These are phyloP conservation scores for Mycena amicta DNA, from an alignment of 768 basidiomycete genomes.

Conservation along the genomic window DNA sequence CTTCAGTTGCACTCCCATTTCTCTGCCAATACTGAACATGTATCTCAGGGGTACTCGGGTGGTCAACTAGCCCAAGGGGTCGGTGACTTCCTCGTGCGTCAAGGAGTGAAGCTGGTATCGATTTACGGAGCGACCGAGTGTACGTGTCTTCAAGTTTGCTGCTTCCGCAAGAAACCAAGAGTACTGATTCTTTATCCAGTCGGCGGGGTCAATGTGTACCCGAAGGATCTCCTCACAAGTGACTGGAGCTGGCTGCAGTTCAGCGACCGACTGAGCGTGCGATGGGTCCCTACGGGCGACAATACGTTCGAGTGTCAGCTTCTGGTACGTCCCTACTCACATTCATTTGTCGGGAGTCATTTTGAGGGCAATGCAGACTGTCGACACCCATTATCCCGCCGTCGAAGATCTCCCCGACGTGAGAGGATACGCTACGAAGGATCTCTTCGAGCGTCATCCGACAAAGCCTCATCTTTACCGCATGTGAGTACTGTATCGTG, in stretches of 20 bases:
- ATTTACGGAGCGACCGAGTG: slow-evolving; percentile 42
- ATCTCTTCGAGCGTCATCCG: slow-evolving; percentile 33
- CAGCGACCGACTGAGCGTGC: slow-evolving; percentile 25
- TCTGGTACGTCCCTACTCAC: slow-evolving; percentile 27
- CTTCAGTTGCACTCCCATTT: not conserved
- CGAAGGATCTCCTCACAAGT: slow-evolving; percentile 22
- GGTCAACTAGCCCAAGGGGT: slow-evolving; percentile 37
- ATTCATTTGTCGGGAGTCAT: not conserved
- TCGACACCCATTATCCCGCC: slow-evolving; percentile 30
- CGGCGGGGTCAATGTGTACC: slow-evolving; percentile 24
- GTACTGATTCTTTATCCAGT: not conserved
- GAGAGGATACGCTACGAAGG: slow-evolving; percentile 29
- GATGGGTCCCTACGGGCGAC: slow-evolving; percentile 40
- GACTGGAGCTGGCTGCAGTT: slow-evolving; percentile 35
- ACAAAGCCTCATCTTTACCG: slow-evolving; percentile 29
- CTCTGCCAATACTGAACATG: not conserved
- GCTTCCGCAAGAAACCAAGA: not conserved
- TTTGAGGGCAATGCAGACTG: slow-evolving; percentile 20
- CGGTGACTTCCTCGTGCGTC: slow-evolving; percentile 34
- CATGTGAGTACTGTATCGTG: slow-evolving; percentile 20
- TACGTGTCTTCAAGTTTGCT: too few species aligned
- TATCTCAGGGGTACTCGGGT: slow-evolving; percentile 32
- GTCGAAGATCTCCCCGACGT: slow-evolving; percentile 32
- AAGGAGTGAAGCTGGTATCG: slow-evolving; percentile 33
- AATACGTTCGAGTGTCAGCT: slow-evolving; percentile 40